phyloP scores from a whole-genome alignment of 345 rosid species.

The Mercurialis annua region DNA sequence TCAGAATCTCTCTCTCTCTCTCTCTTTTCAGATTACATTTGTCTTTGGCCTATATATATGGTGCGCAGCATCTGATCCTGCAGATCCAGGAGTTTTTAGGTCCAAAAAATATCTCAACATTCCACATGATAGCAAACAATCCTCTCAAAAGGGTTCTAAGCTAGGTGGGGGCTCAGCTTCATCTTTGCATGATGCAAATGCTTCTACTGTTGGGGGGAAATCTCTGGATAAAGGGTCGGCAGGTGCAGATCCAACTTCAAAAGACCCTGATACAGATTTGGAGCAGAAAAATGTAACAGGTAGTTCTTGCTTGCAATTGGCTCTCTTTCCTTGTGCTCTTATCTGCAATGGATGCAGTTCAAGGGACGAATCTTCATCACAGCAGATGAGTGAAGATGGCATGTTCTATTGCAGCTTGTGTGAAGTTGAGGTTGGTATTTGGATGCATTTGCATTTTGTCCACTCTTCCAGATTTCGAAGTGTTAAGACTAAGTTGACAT shows the following conservation, averaged over 20 bases:
- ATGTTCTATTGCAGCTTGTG: slow-evolving; percentile 97
- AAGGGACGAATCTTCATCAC: slow-evolving; percentile 61
- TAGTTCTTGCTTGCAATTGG: slow-evolving; percentile 38
- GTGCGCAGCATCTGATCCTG: slow-evolving; percentile 33
- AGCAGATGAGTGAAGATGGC: slow-evolving; percentile 81
- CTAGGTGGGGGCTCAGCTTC: slow-evolving; percentile 60
- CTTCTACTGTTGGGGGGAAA: slow-evolving; percentile 48
- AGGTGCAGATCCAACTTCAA: slow-evolving; percentile 32
- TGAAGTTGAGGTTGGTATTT: slow-evolving; percentile 79
- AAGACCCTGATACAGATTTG: slow-evolving; percentile 30
- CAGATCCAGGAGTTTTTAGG: slow-evolving; percentile 28
- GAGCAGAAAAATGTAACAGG: slow-evolving; percentile 35
- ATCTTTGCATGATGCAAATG: slow-evolving; percentile 45
- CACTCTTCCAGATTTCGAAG: background rate
- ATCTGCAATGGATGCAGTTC: slow-evolving; percentile 53
- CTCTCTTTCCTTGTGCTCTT: slow-evolving; percentile 64
- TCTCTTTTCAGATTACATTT: slow-evolving; percentile 21
- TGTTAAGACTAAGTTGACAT: background rate
- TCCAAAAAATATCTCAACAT: slow-evolving; percentile 56
- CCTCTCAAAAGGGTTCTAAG: slow-evolving; percentile 48
- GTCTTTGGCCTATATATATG: slow-evolving; percentile 29
- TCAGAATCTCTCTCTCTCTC: background rate
- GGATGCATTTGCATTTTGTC: slow-evolving; percentile 2
- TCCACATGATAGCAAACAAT: slow-evolving; percentile 46
- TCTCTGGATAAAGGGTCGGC: slow-evolving; percentile 38